phyloP scores from a whole-genome alignment of 495 filamentous ascomycete genomes.

The Pseudotulostoma volvatum region DNA sequence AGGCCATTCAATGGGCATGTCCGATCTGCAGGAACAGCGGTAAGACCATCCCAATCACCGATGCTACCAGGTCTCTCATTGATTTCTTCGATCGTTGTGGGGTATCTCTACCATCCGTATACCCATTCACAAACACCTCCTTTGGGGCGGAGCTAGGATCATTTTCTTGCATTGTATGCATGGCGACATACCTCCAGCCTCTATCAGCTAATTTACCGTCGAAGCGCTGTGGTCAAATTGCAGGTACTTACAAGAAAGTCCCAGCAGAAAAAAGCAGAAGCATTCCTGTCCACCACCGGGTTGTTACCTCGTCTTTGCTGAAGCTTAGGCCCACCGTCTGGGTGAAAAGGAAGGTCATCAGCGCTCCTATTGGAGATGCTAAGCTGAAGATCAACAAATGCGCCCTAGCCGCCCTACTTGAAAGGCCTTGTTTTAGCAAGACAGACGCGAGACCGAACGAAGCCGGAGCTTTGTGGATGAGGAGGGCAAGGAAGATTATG shows the following conservation, averaged over 20 bases:
- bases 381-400: constrained; percentile 85
- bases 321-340: constrained; percentile 43
- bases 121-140: constrained; percentile 45
- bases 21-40: constrained; percentile 82
- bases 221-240: too few relatives aligned
- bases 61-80: constrained; percentile 44
- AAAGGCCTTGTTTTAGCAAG: constrained; percentile 71
- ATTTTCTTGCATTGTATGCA: constrained; percentile 94
- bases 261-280: constrained; percentile 82
- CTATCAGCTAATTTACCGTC: constrained; percentile 12
- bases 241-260: constrained; percentile 69
- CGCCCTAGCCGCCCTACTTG: constrained; percentile 66
- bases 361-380: constrained; percentile 73
- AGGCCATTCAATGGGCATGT: constrained; percentile 64
- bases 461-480: constrained; percentile 93
- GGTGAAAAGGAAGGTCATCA: constrained; percentile 67
- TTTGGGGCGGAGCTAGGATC: constrained; percentile 32
- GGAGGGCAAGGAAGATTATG: constrained; percentile 88
- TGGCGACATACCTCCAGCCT: constrained; percentile 68
- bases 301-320: constrained; percentile 28
- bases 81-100: constrained; percentile 26
- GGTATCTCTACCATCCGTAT: constrained; percentile 38
- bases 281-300: constrained; percentile 83
- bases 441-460: constrained; percentile 88
- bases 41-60: constrained; percentile 76